A percentile compares a stretch with the other conserved stretches of the same genome.
Evolutionary conservation across 2,329 filamentous ascomycete genomes (phyloP).

Genomic region (Sporothrix dimorphospora): DNA sequence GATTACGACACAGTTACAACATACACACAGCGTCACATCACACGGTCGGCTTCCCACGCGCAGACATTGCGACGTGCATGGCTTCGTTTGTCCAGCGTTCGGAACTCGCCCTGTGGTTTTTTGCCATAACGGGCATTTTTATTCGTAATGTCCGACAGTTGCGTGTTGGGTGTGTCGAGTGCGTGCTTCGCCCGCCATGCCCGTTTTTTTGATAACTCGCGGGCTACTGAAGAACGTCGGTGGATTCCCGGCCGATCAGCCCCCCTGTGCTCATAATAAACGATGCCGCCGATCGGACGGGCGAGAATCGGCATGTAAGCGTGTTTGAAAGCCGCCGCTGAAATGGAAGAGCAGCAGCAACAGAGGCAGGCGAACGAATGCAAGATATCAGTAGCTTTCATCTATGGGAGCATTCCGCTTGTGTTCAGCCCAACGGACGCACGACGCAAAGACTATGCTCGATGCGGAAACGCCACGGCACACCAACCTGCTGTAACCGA

Average conservation of each 20-base stretch:
- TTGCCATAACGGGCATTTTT: constrained; percentile 13
- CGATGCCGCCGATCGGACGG: no score
- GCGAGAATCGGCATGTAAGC: not conserved
- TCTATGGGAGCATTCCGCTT: no score
- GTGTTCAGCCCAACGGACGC: not conserved
- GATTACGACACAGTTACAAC: no score
- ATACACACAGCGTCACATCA: not conserved
- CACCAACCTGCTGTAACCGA: not conserved
- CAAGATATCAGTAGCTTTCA: no score
- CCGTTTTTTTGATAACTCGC: no score
- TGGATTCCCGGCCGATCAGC: no score
- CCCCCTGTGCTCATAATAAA: no score
- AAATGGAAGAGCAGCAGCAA: no score
- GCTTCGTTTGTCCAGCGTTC: not conserved
- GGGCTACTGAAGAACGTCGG: no score
- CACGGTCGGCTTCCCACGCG: not conserved
- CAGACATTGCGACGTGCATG: constrained; percentile 1
- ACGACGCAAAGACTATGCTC: not conserved
- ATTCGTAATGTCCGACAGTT: not conserved
- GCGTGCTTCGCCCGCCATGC: not conserved
- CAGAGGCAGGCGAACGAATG: no score
- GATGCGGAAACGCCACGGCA: not conserved
- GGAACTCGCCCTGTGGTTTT: not conserved
- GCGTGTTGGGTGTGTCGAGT: not conserved
- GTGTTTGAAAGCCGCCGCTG: no score